A percentile compares a stretch with the other conserved stretches of the same genome.
Evolutionary conservation across 306 rosid species (phyloP).

Genomic region (Quercus suber): DNA sequence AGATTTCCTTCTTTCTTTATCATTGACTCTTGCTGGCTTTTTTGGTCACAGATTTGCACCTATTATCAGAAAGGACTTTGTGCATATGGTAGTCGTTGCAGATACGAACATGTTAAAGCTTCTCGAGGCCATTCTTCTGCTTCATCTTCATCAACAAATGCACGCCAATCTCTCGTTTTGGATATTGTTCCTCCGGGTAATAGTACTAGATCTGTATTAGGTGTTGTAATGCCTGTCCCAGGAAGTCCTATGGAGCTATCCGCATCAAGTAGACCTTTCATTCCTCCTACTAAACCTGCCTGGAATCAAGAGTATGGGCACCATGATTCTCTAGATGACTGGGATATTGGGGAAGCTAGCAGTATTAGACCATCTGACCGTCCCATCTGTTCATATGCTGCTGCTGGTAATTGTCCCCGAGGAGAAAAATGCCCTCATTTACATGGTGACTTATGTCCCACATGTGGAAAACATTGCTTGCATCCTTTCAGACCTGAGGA

Average conservation of each 20-base stretch:
- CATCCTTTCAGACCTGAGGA: slow-evolving; percentile 85
- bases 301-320: slow-evolving; percentile 52
- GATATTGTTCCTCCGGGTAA: slow-evolving; percentile 37
- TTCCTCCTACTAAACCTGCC: slow-evolving; percentile 42
- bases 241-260: slow-evolving; percentile 35
- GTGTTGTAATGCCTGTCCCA: slow-evolving; percentile 31
- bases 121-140: slow-evolving; percentile 45
- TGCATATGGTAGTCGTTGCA: slow-evolving; percentile 94
- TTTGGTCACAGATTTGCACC: slow-evolving; percentile 66
- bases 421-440: slow-evolving; percentile 84
- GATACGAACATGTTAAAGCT: slow-evolving; percentile 88
- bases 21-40: slow-evolving; percentile 9
- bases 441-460: slow-evolving; percentile 87
- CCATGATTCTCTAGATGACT: slow-evolving; percentile 34
- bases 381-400: slow-evolving; percentile 92
- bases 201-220: slow-evolving; percentile 33
- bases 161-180: slow-evolving; percentile 31
- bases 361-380: slow-evolving; percentile 49
- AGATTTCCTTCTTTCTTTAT: slow-evolving; percentile 14
- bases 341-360: slow-evolving; percentile 41
- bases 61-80: slow-evolving; percentile 87
- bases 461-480: slow-evolving; percentile 84
- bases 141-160: slow-evolving; percentile 59
- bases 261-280: slow-evolving; percentile 38
- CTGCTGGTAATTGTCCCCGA: slow-evolving; percentile 90